Evolutionary conservation across 495 filamentous ascomycete genomes (phyloP), one percentile per base, ranked within the genome.

Genomic region (Neurospora sp.): DNA sequence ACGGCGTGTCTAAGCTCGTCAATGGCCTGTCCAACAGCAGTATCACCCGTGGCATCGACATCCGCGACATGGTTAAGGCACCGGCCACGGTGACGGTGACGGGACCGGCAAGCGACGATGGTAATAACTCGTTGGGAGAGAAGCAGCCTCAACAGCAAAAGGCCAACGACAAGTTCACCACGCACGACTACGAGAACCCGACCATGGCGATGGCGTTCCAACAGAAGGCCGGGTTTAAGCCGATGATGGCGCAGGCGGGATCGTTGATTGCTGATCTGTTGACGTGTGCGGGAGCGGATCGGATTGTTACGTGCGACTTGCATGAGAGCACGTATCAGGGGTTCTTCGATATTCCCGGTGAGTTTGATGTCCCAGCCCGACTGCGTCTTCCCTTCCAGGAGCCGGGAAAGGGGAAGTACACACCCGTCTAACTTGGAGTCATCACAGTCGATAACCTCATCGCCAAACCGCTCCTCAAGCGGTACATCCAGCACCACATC

Each of bases 161-260:
- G 78, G 75, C 78, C 80, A 75, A 70, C 4, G 80, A 77, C 42
- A 80, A 75, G 69, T 89, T 84, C 77, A 88, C 86, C 41, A 86
- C 87, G 18, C 87, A 90, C 75, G 87, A 91, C 75, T 84, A 85
- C 72, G 87, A 90, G 72, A 88, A 88, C 70, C 82, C 83, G 11
- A 85, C 84, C 39, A 81, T 85, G 62, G 75, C 84, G n/a, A 83
- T 80, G n/a, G 84, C 86, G 46, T 97, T 97, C 83, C 84, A 92
- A 75, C 91, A 93, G 1, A 93, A 93, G 75, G 92, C 94, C 2
- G 96, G 96, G 18, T 99, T 98, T 80, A 96, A 94, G 83, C 93
- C 97, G 85, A 98, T 96, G 96, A 94, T 99, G 76, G 96, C 96
- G 35, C 96, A 98, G 83, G 95, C 96, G 66, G 96, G 96, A 70